Evolutionary conservation across 2,329 filamentous ascomycete genomes (phyloP), one percentile per base, ranked within the genome.

Genomic region (Alternaria sp.): DNA sequence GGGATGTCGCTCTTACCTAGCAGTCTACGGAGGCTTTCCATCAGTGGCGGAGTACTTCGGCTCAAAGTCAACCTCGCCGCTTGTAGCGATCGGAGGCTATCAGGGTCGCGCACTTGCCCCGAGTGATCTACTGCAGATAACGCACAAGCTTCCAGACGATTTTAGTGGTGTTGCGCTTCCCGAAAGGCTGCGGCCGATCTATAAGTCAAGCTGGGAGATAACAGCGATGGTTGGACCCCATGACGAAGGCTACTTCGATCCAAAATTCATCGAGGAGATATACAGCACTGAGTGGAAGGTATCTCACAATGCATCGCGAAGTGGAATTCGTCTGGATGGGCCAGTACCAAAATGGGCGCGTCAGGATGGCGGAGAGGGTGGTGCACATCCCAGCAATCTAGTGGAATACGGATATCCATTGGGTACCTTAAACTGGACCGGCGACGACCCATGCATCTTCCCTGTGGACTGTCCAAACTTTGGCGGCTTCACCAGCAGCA

Each of bases 391-490:
- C 0, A 83, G 80, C 33, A 87, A 88, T 60, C 66, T 85, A 14
- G 68, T 76, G 24, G 74, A 77, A 54, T 76, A 88, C 62, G 85
- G 86, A 2, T 89, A 88, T 68, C 83, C 84, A 0, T 69, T 85
- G 1, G 85, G 85, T 0, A 81, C 82, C 0, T 66, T 88, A 26
- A 88, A 87, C 62, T 89, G 83, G 82, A 87, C 85, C 0, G 86
- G 86, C 4, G 85, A 88, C 56, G 84, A 85, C 34, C 82, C 84
- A 2, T 84, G 84, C n/a, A 82, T 88, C 17, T 86, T 88, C 48
- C 81, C 85, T 0, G 78, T 84, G 5, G 86, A 88, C 66, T 81
- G 81, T 50, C 86, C 86, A 0, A 85, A 87, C 62, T 82, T 88
- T 57, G 86, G 86, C 6, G 86, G 86, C 0, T 87, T 88, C 58